Evolutionary conservation across 116 monocot species (phyloP).

Genomic region (Zostera marina): DNA sequence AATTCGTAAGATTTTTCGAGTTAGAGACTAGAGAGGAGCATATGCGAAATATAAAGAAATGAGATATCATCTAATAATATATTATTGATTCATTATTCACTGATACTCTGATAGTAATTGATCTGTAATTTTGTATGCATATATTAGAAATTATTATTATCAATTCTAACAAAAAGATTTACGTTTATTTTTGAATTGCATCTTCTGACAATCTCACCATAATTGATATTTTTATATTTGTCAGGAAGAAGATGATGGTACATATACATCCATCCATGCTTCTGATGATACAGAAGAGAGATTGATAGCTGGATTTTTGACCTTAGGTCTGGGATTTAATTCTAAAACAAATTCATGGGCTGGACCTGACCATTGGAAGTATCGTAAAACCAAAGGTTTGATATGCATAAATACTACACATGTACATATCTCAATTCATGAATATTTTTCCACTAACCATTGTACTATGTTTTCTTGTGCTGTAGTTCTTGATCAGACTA

Average conservation of each 20-base stretch:
- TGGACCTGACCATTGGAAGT: slow-evolving; percentile 98
- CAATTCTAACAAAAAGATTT: too few relatives aligned
- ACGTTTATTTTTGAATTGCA: neutral
- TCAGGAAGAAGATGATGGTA: slow-evolving; percentile 47
- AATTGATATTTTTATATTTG: neutral
- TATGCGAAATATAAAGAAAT: too few relatives aligned
- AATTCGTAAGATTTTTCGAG: too few relatives aligned
- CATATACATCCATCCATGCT: slow-evolving; percentile 16
- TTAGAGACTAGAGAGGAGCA: too few relatives aligned
- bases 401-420: neutral
- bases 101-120: too few relatives aligned
- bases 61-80: too few relatives aligned
- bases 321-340: slow-evolving; percentile 62
- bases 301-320: slow-evolving; percentile 59
- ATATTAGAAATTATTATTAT: too few relatives aligned
- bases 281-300: slow-evolving; percentile 24
- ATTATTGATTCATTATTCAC: too few relatives aligned
- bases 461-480: neutral
- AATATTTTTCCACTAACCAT: neutral
- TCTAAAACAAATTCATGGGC: slow-evolving; percentile 92
- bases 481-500: slow-evolving; percentile 34
- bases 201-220: neutral
- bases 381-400: slow-evolving; percentile 69
- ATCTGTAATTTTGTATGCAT: too few relatives aligned
- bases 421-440: neutral